A percentile compares a stretch with the other conserved stretches of the same genome.
Evolutionary conservation across 2,329 filamentous ascomycete genomes (phyloP).

Genomic region (Trichoderma sp.): DNA sequence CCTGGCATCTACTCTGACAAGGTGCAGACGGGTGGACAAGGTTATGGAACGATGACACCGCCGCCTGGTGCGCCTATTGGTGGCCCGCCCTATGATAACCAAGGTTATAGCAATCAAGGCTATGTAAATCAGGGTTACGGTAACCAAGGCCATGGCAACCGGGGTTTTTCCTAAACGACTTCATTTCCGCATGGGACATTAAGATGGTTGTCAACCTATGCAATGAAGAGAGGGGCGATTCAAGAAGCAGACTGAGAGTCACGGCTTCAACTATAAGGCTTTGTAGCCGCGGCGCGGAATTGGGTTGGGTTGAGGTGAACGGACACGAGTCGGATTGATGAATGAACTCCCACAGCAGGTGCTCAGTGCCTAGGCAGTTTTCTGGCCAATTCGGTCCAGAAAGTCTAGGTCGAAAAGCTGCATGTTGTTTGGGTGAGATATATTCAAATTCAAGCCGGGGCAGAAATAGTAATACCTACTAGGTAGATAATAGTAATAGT

Average conservation of each 20-base stretch:
- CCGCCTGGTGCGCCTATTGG: conserved; percentile 11
- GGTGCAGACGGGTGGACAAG: conserved; percentile 67
- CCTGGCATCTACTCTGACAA: conserved; percentile 70
- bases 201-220: background rate
- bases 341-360: background rate
- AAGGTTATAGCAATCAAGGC: background rate
- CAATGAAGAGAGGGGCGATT: background rate
- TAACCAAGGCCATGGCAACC: background rate
- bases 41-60: conserved; percentile 43
- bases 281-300: background rate
- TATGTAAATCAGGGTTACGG: background rate
- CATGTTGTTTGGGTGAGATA: background rate
- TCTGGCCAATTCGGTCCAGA: background rate
- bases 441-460: background rate
- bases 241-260: background rate
- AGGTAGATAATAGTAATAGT: background rate
- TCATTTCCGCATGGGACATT: background rate
- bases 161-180: background rate
- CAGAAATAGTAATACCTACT: background rate
- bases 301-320: background rate
- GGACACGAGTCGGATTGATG: background rate
- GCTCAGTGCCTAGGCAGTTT: background rate
- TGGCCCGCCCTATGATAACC: background rate
- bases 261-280: background rate
- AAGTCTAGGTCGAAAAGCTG: background rate